These are phyloP conservation scores for Botryotinia convoluta DNA, from an alignment of 2,329 filamentous ascomycete genomes.

Conservation along the genomic window DNA sequence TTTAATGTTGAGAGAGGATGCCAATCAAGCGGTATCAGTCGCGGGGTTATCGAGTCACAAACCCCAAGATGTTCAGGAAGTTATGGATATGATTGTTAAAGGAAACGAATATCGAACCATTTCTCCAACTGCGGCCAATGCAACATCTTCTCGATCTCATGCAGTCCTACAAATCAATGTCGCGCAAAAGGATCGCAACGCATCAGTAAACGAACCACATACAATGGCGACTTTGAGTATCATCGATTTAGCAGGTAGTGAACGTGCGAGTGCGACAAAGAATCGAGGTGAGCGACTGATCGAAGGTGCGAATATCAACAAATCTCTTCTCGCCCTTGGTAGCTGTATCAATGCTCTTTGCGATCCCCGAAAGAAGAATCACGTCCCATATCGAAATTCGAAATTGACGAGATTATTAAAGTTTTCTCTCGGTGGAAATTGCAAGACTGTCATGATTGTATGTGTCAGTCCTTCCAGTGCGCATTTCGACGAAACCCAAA, in stretches of 20 bases:
- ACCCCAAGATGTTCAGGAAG: conserved; percentile 86
- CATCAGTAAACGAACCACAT: conserved; percentile 87
- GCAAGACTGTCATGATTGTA: conserved; percentile 99
- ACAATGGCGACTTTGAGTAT: conserved; percentile 98
- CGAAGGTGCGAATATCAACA: conserved; percentile 99
- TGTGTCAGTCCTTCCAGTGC: conserved; percentile 95
- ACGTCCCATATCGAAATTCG: conserved; percentile 96
- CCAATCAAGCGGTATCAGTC: conserved; percentile 88
- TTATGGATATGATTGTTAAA: conserved; percentile 98
- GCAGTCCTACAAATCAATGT: conserved; percentile 97
- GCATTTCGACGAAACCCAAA: conserved; percentile 97
- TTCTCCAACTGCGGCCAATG: conserved; percentile 94
- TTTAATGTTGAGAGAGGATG: conserved; percentile 90
- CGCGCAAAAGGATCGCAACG: conserved; percentile 89
- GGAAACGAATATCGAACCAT: conserved; percentile 95
- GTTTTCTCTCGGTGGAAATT: conserved; percentile 95
- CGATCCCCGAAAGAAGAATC: conserved; percentile 84
- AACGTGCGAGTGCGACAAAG: conserved; percentile 93
- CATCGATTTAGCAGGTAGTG: conserved; percentile 94
- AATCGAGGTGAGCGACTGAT: conserved; percentile 88
- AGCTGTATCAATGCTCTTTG: conserved; percentile 98
- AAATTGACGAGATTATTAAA: conserved; percentile 94
- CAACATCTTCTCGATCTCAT: conserved; percentile 94
- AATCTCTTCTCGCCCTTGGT: conserved; percentile 88
- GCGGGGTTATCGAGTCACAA: conserved; percentile 87